A percentile compares a stretch with the other conserved stretches of the same genome.
These are phyloP conservation scores for Leishmania mexicana DNA, from an alignment of 208 protist genomes.

Conservation along the genomic window DNA sequence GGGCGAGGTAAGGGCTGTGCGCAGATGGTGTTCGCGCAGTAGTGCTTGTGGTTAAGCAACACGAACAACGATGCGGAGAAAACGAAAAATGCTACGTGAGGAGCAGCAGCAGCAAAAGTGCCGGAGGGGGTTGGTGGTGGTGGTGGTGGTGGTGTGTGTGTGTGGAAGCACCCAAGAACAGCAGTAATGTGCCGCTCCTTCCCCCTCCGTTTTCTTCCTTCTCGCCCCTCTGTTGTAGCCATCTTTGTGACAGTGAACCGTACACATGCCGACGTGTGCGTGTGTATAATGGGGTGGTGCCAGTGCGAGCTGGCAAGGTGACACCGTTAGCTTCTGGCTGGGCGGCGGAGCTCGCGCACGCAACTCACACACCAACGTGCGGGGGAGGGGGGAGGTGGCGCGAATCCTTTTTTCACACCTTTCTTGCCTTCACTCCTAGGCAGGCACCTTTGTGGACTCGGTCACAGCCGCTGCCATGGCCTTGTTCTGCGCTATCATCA, in stretches of 20 bases:
- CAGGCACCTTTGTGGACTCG: neutral
- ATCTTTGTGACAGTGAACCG: neutral
- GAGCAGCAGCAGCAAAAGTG: neutral
- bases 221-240: neutral
- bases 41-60: neutral
- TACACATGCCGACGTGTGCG: neutral
- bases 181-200: neutral
- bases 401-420: neutral
- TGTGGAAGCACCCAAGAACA: neutral
- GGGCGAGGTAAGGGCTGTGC: neutral
- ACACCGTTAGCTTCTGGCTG: neutral
- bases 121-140: neutral
- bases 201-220: neutral
- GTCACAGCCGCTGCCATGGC: conserved; percentile 3
- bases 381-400: neutral
- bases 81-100: neutral
- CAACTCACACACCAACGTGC: neutral
- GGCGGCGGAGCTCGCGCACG: neutral
- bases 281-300: neutral
- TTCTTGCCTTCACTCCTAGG: neutral
- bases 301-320: neutral
- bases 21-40: neutral
- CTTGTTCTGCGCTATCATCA: conserved; percentile 9
- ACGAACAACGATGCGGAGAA: neutral
- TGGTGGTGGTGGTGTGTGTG: no score